Evolutionary conservation across 306 rosid species (phyloP), one percentile per base, ranked within the genome.

Genomic region (Acacia melanoxylon): DNA sequence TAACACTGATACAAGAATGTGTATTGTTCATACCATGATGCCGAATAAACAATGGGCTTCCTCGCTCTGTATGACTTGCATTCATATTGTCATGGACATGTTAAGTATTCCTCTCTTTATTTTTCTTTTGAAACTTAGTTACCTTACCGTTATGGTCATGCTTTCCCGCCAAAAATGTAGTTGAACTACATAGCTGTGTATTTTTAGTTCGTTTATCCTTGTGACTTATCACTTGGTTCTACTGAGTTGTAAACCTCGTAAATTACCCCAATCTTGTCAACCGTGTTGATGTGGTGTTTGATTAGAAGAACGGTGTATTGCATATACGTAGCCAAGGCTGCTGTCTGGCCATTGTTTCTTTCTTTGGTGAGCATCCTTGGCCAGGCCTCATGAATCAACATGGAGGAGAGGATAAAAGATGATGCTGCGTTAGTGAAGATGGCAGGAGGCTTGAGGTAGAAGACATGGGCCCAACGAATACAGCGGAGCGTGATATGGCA

Each of bases 11-110:
- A 85, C 88, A 85, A 71, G 92, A 89, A 89, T 87, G 80, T 85
- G 92, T 80, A 85, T 85, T 88, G 93, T 91, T 89, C 89, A 91
- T 89, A 90, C 82, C 83, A 82, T 74, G 81, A 85, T 79, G 89
- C 75, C 75, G 84, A 91, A 92, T 85, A 89, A 92, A 85, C 90
- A 78, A 81, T 81, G 89, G 85, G 90, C 68, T 74, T 35, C 78
- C 46, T 74, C 84, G 86, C 78, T 80, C 83, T 85, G 80, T 80
- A 80, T 83, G 85, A 79, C 89, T 79, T 77, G n/a, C 80, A 84
- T 88, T 82, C 78, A 68, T 87, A 84, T 85, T 81, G 82, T 63
- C 72, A 82, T 75, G 89, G 85, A 89, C 88, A 80, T 46, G 82
- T 81, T 80, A 86, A 89, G 74, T 80, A 89, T 86, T 83, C 88